These are phyloP conservation scores for Orbilia blumenaviensis DNA, from an alignment of 2,329 filamentous ascomycete species.

Conservation along the genomic window DNA sequence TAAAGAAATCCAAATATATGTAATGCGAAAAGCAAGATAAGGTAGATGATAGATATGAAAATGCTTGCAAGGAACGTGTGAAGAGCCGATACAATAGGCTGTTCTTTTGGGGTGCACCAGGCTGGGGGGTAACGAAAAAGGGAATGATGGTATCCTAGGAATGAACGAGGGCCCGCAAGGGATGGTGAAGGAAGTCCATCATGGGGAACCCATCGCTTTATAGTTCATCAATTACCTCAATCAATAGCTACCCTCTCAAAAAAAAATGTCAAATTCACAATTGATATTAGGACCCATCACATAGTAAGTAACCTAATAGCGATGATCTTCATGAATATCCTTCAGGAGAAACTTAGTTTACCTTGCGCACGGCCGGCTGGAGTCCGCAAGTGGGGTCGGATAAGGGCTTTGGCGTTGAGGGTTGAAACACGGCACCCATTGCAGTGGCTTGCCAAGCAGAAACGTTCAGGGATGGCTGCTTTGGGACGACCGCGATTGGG, in stretches of 20 bases:
- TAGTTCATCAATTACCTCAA: slow-evolving; percentile 8
- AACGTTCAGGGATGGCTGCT: slow-evolving; percentile 18
- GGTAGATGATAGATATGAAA: not conserved
- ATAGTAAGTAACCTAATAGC: not conserved
- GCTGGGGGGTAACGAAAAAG: slow-evolving; percentile 20
- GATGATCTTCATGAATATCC: slow-evolving; percentile 15
- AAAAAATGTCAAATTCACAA: not conserved
- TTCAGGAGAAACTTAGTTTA: slow-evolving; percentile 24
- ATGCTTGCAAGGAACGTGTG: slow-evolving; percentile 30
- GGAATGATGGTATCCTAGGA: slow-evolving; percentile 32
- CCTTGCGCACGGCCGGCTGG: slow-evolving; percentile 27
- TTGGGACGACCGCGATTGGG: slow-evolving; percentile 17
- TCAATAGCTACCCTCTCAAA: not conserved
- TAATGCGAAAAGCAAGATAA: not conserved
- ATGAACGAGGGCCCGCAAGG: slow-evolving; percentile 21
- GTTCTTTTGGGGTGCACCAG: slow-evolving; percentile 25
- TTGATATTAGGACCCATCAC: not conserved
- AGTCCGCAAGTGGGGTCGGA: slow-evolving; percentile 18
- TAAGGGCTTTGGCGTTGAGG: slow-evolving; percentile 26
- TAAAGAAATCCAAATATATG: slow-evolving; percentile 13
- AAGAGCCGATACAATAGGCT: slow-evolving; percentile 31
- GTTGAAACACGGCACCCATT: slow-evolving; percentile 30
- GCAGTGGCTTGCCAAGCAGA: slow-evolving; percentile 7
- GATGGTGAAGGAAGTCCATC: slow-evolving; percentile 3
- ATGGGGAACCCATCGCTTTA: slow-evolving; percentile 26